Evolutionary conservation across 805 yeast species (phyloP).

Genomic region (Saccharomycopsis malanga): DNA sequence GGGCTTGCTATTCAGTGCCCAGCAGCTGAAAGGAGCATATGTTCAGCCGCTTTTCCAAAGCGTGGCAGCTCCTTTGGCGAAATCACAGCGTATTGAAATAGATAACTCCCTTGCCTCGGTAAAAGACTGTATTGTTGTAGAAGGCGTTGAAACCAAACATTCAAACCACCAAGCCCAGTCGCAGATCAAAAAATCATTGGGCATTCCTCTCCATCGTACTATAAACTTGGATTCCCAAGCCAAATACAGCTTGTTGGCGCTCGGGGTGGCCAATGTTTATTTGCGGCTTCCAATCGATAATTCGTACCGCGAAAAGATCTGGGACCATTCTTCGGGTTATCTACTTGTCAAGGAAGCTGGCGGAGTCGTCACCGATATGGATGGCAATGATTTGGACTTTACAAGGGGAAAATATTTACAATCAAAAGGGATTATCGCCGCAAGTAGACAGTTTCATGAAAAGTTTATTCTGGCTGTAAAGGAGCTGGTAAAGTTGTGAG

Average conservation of each 20-base stretch:
- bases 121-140: slow-evolving; percentile 60
- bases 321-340: slow-evolving; percentile 99
- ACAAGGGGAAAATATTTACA: slow-evolving; percentile 73
- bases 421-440: slow-evolving; percentile 93
- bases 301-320: slow-evolving; percentile 82
- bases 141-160: slow-evolving; percentile 94
- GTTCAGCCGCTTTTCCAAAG: slow-evolving; percentile 29
- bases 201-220: slow-evolving; percentile 52
- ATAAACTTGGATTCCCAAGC: slow-evolving; percentile 93
- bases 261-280: slow-evolving; percentile 90
- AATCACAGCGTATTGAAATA: slow-evolving; percentile 32
- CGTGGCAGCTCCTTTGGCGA: not conserved
- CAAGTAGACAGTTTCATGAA: slow-evolving; percentile 32
- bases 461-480: slow-evolving; percentile 29
- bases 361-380: slow-evolving; percentile 81
- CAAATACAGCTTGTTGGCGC: slow-evolving; percentile 84
- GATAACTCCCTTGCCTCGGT: slow-evolving; percentile 39
- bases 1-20: slow-evolving; percentile 61
- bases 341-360: slow-evolving; percentile 84
- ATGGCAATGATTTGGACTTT: slow-evolving; percentile 69
- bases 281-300: slow-evolving; percentile 76
- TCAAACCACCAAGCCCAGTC: slow-evolving; percentile 86
- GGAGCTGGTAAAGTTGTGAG: slow-evolving; percentile 4
- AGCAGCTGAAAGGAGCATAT: slow-evolving; percentile 60
- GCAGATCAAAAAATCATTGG: slow-evolving; percentile 56